Evolutionary conservation across 2,329 filamentous ascomycete genomes (phyloP), one percentile per base, ranked within the genome.

Genomic region (Stachybotrys chlorohalonatus): DNA sequence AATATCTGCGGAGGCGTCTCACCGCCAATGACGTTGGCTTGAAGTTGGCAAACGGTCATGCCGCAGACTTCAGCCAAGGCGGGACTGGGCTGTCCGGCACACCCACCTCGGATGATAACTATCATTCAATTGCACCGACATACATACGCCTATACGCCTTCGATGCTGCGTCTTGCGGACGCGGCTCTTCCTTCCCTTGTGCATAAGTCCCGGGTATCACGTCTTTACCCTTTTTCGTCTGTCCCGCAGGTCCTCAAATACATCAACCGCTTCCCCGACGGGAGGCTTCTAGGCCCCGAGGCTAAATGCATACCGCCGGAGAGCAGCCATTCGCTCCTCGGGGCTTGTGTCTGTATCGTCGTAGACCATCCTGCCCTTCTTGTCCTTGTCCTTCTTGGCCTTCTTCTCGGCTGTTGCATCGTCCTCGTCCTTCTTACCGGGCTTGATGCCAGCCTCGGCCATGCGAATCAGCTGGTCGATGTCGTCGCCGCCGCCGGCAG

Each of bases 251-350:
- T 9, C 8, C 36, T 42, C 36, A 9, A 9, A 3, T 13, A 3
- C 36, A 9, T 42, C 36, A 9, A 9, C 13, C 36, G 9, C 36
- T 39, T 56, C 30, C 8, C 36, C 36, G 13, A 9, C 9, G 36
- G 13, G 8, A 13, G 3, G 36, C 13, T 42, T 42, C 36, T 42
- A 42, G 36, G 63, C 60, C 47, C 63, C 60, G 6, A 67, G 62
- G 39, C 58, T 60, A 55, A 82, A 87, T 63, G 85, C 84, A 75
- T 95, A 96, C 70, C 84, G 85, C 57, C 87, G 78, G 74, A 94
- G 75, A 66, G 76, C 73, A 31, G 90, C 87, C 89, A 95, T 91
- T 73, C 86, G 90, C 78, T 96, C 92, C 74, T 96, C 92, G 1
- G 90, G 89, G 64, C 89, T 94, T 64, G 85, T 75, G 56, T 87